Evolutionary conservation across 495 filamentous ascomycete genomes (phyloP), one percentile per base, ranked within the genome.

Genomic region (Neurospora intermedia): DNA sequence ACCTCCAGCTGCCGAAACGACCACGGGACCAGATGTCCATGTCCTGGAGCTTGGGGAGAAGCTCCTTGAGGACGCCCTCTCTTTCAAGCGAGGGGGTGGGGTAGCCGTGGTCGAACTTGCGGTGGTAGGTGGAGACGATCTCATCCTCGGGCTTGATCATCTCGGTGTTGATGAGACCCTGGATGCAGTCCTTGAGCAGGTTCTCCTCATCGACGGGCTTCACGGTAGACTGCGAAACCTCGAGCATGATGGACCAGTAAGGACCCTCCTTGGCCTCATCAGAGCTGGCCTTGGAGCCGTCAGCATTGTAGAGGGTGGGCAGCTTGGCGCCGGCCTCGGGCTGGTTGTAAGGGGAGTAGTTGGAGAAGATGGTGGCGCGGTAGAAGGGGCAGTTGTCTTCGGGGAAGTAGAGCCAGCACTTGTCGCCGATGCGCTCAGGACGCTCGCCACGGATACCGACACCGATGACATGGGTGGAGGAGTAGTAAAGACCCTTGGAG

Each of bases 381-480:
- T 99, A 99, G 90, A 99, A 99, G 80, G 94, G 94, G 88, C 94
- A 97, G 89, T 99, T 90, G 83, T 97, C 91, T 82, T 99, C 96
- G 75, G 96, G 96, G 91, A 98, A 99, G 89, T 99, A 99, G 72
- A 99, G 89, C 92, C 96, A 99, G 90, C 96, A 99, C 87, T 99
- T 99, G 86, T 99, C 96, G 69, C 96, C 96, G 76, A 99, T 99
- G 75, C 93, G 90, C 82, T 97, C 92, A n/a, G 96, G 96, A 73
- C 96, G 93, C 75, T 86, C 85, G 76, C 96, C 96, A 80, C 96
- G 93, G 80, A 99, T 86, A 83, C 96, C 96, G 74, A 99, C 91
- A 81, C 96, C 96, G 76, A 99, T 92, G 77, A 99, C 94, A 85
- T 99, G 96, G 72, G 96, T 99, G 73, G 92, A 92, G 66, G 94